phyloP scores from a whole-genome alignment of 768 basidiomycete species.

The Naganishia friedmannii region DNA sequence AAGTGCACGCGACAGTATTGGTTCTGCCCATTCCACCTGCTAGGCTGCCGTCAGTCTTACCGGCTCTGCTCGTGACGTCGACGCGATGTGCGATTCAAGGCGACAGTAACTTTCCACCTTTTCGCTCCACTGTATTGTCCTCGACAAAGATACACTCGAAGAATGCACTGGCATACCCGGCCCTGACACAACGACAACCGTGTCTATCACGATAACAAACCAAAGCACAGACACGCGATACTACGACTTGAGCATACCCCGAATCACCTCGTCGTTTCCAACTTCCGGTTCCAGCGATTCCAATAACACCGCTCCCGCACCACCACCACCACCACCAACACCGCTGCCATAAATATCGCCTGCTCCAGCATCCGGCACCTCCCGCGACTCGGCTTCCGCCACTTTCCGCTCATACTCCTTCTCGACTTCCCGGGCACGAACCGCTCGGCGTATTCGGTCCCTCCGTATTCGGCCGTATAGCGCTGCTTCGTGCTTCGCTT shows the following conservation, averaged over 20 bases:
- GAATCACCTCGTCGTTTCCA: background rate
- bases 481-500: conserved; percentile 47
- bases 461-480: conserved; percentile 43
- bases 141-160: no score
- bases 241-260: background rate
- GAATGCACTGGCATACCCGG: no score
- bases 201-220: background rate
- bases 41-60: no score
- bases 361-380: background rate
- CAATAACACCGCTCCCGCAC: background rate
- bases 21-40: no score
- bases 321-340: background rate
- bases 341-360: background rate
- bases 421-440: conserved; percentile 41
- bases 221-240: no score
- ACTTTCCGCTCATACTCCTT: conserved; percentile 41
- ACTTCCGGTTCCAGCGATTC: background rate
- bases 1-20: background rate
- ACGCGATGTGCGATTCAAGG: no score
- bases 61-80: no score
- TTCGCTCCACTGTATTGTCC: no score
- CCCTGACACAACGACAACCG: background rate
- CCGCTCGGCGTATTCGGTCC: conserved; percentile 45
- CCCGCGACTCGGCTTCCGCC: conserved; percentile 11
- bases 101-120: no score